phyloP scores from a whole-genome alignment of 176 grass and related monocot species.

The Juncus effusus region DNA sequence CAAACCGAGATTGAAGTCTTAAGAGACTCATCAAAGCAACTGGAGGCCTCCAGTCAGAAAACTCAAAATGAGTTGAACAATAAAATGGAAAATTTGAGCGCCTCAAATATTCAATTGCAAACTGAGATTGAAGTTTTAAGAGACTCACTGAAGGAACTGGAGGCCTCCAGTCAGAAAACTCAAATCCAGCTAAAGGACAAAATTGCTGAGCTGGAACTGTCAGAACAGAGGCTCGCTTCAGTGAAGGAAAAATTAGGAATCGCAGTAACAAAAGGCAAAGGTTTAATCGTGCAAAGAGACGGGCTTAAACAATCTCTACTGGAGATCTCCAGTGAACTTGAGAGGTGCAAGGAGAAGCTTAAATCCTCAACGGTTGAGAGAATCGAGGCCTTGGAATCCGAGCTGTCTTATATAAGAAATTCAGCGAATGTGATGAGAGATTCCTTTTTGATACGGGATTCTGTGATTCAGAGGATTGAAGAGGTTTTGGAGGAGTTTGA shows the following conservation, averaged over 20 bases:
- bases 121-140: slow-evolving; percentile 61
- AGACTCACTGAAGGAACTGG: slow-evolving; percentile 51
- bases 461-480: slow-evolving; percentile 95
- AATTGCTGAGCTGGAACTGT: slow-evolving; percentile 65
- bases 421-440: slow-evolving; percentile 92
- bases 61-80: slow-evolving; percentile 44
- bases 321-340: slow-evolving; percentile 71
- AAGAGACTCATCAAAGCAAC: slow-evolving; percentile 47
- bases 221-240: slow-evolving; percentile 79
- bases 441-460: slow-evolving; percentile 93
- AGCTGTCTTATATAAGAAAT: slow-evolving; percentile 89
- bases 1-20: slow-evolving; percentile 69
- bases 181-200: slow-evolving; percentile 50
- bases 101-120: slow-evolving; percentile 62
- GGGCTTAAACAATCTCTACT: slow-evolving; percentile 79
- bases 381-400: slow-evolving; percentile 97
- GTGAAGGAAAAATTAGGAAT: slow-evolving; percentile 90
- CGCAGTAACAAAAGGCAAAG: slow-evolving; percentile 96
- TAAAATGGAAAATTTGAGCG: slow-evolving; percentile 37
- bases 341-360: slow-evolving; percentile 78
- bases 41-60: slow-evolving; percentile 49
- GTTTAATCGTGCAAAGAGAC: slow-evolving; percentile 85
- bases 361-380: slow-evolving; percentile 80
- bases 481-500: slow-evolving; percentile 96
- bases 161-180: slow-evolving; percentile 46